Percentiles rank a stretch among this genome's conserved stretches.
Evolutionary conservation across 2,329 filamentous ascomycete species (phyloP).

Genomic region (Fusarium veterinarium): DNA sequence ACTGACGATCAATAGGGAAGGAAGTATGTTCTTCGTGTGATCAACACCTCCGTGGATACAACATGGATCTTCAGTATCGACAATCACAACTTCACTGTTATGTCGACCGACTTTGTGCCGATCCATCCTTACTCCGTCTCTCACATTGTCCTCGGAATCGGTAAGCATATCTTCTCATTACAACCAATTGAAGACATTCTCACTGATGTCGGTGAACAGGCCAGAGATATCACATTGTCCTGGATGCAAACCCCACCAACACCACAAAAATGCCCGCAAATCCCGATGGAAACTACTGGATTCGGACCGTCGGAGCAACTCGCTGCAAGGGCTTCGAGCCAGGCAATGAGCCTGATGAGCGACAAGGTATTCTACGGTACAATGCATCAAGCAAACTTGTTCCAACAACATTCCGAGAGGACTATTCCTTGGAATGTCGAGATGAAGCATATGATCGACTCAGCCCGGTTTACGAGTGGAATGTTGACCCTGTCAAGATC

Average conservation of each 20-base stretch:
- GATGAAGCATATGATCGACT: not conserved
- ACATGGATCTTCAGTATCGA: conserved; percentile 4
- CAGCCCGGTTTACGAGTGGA: not conserved
- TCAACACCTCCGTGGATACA: not conserved
- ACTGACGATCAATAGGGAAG: not conserved
- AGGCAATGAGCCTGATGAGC: not conserved
- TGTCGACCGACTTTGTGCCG: not conserved
- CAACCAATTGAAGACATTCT: accelerated
- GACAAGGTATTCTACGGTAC: not conserved
- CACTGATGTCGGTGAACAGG: not conserved
- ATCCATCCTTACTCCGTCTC: not conserved
- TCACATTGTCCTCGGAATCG: not conserved
- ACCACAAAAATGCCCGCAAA: not conserved
- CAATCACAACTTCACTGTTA: conserved; percentile 1
- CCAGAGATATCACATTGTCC: not conserved
- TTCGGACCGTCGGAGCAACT: not conserved
- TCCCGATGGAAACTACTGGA: not conserved
- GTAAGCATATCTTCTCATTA: not conserved
- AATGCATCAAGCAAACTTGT: not conserved
- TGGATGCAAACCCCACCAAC: not conserved
- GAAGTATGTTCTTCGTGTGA: not conserved
- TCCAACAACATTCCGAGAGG: not conserved
- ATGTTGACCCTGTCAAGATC: not conserved
- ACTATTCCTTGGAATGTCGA: not conserved
- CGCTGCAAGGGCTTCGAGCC: not conserved